These are phyloP conservation scores for Heliocybe sulcata DNA, from an alignment of 1,284 basidiomycete species.

Conservation along the genomic window DNA sequence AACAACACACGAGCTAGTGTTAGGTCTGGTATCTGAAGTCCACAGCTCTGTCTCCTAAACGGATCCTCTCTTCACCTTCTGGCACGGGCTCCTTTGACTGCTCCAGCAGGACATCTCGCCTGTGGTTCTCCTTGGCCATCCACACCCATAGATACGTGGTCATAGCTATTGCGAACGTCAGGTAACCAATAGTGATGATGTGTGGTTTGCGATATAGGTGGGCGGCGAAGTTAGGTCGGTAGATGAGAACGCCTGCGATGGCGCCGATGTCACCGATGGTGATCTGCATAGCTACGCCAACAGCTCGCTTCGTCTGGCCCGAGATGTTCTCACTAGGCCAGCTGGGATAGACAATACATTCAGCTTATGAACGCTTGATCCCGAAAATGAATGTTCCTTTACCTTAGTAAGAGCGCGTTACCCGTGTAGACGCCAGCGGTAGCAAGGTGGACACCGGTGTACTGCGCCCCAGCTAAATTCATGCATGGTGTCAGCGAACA, in stretches of 20 bases:
- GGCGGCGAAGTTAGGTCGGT: conserved; percentile 37
- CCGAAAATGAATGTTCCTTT: conserved; percentile 11
- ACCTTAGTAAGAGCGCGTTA: conserved; percentile 50
- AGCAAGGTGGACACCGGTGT: conserved; percentile 54
- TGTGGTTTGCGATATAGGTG: conserved; percentile 52
- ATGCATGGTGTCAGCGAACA: conserved; percentile 5
- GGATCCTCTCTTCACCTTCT: conserved; percentile 16
- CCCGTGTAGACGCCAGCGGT: conserved; percentile 57
- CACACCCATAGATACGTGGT: conserved; percentile 40
- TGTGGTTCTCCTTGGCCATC: conserved; percentile 45
- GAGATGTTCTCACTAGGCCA: conserved; percentile 72
- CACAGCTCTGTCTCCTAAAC: conserved; percentile 27
- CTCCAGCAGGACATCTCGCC: conserved; percentile 24
- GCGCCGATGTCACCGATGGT: conserved; percentile 60
- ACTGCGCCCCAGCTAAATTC: conserved; percentile 41
- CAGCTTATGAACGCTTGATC: conserved; percentile 4
- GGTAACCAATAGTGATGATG: conserved; percentile 52
- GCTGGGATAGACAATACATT: conserved; percentile 19
- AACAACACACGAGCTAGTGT: conserved; percentile 13
- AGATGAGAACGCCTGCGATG: conserved; percentile 49
- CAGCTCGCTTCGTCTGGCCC: conserved; percentile 63
- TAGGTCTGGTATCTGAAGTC: conserved; percentile 29
- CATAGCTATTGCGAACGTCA: conserved; percentile 40
- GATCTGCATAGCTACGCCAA: conserved; percentile 62
- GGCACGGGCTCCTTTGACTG: conserved; percentile 6